phyloP scores from a whole-genome alignment of 2,329 filamentous ascomycete genomes.

The Talaromyces atroroseus region DNA sequence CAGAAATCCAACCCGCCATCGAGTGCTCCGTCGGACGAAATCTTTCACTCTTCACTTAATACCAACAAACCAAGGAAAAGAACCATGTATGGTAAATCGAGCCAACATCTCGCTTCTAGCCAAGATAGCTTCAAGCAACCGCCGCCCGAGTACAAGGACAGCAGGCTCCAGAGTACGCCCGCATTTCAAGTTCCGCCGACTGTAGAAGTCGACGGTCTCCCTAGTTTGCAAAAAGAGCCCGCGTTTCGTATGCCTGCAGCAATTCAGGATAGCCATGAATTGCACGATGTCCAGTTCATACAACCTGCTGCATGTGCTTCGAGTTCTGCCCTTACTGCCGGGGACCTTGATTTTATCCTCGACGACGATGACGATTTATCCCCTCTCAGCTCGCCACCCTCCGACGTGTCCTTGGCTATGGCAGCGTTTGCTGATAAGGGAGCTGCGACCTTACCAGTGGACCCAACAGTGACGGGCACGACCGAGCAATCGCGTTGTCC shows the following conservation, averaged over 20 bases:
- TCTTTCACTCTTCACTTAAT: background rate
- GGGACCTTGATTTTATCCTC: conserved; percentile 18
- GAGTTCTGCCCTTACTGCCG: conserved; percentile 25
- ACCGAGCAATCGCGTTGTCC: conserved; percentile 50
- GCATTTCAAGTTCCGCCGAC: background rate
- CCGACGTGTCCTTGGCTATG: background rate
- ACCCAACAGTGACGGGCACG: conserved; percentile 1
- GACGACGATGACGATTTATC: conserved; percentile 16
- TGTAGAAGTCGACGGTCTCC: background rate
- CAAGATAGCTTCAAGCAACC: background rate
- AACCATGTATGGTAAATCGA: background rate
- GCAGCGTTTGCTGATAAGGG: background rate
- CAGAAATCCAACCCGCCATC: background rate
- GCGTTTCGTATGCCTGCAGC: conserved; percentile 8
- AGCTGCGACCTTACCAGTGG: background rate
- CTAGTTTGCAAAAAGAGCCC: background rate
- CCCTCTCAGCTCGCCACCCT: conserved; percentile 26
- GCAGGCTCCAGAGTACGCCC: background rate
- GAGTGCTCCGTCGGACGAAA: background rate
- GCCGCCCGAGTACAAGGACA: background rate
- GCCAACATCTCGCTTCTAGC: background rate
- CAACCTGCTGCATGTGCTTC: conserved; percentile 21
- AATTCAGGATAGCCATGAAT: background rate
- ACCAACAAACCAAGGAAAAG: background rate
- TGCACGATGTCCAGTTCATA: conserved; percentile 17